phyloP scores from a whole-genome alignment of 768 basidiomycete species.

The Mycena haematopus region DNA sequence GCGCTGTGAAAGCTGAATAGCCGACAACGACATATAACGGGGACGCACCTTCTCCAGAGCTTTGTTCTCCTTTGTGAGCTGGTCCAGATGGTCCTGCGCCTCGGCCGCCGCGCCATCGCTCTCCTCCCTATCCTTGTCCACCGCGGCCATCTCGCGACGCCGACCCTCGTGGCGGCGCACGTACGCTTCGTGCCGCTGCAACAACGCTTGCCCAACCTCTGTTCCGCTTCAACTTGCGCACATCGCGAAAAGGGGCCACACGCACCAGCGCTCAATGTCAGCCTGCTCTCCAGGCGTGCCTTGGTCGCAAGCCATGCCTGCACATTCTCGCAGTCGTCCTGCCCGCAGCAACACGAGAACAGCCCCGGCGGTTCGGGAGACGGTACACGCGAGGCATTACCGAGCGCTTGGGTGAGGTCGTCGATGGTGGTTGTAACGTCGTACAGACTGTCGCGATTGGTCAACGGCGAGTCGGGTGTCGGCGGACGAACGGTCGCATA shows the following conservation, averaged over 20 bases:
- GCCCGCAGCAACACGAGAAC: slow-evolving; percentile 69
- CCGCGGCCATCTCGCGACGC: slow-evolving; percentile 19
- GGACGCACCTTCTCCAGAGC: slow-evolving; percentile 62
- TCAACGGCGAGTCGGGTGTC: slow-evolving; percentile 58
- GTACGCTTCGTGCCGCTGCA: slow-evolving; percentile 88
- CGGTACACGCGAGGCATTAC: slow-evolving; percentile 72
- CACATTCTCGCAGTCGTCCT: slow-evolving; percentile 68
- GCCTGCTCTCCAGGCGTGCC: slow-evolving; percentile 73
- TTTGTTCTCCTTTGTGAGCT: slow-evolving; percentile 62
- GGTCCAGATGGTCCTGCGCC: slow-evolving; percentile 42
- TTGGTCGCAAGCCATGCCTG: slow-evolving; percentile 69
- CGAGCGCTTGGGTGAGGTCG: slow-evolving; percentile 76
- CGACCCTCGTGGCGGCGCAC: slow-evolving; percentile 66
- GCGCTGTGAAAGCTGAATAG: slow-evolving; percentile 52
- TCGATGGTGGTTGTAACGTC: slow-evolving; percentile 71
- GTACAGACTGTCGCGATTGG: slow-evolving; percentile 51
- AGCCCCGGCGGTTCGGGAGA: slow-evolving; percentile 71
- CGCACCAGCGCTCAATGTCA: slow-evolving; percentile 86
- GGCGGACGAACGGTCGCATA: slow-evolving; percentile 37
- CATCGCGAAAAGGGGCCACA: not conserved
- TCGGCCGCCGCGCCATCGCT: slow-evolving; percentile 25
- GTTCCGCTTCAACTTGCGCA: not conserved
- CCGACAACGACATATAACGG: not conserved
- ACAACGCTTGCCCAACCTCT: slow-evolving; percentile 91
- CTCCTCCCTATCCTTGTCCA: slow-evolving; percentile 31